Conservation (phyloP, 2,329 filamentous ascomycete species). For the Thermothelomyces thermophilus region DNA sequence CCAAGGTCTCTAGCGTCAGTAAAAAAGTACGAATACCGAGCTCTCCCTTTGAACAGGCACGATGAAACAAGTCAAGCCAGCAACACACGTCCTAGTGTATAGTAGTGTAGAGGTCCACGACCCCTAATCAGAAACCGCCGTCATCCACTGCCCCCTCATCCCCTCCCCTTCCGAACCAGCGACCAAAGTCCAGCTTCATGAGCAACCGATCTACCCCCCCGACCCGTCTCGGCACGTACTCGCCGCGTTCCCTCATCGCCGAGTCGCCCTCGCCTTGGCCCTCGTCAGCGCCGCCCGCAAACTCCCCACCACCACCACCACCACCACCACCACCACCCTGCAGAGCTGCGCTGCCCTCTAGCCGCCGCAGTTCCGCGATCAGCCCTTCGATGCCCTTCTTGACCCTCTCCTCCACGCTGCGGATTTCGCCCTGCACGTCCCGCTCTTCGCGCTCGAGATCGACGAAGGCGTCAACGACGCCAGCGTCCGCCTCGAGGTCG, state of each 20-base stretch:
- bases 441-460: constrained; percentile 67
- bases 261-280: constrained; percentile 35
- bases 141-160: background rate
- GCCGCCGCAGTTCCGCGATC: constrained; percentile 45
- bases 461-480: constrained; percentile 68
- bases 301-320: constrained; percentile 33
- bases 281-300: constrained; percentile 4
- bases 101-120: background rate
- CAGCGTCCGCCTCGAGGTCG: constrained; percentile 76
- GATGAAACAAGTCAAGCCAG: too few relatives aligned
- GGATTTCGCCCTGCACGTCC: constrained; percentile 59
- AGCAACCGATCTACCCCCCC: constrained; percentile 77
- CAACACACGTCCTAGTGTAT: too few relatives aligned
- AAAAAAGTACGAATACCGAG: background rate
- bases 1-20: background rate
- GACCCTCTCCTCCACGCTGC: constrained; percentile 56
- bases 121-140: constrained; percentile 1
- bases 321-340: constrained; percentile 37
- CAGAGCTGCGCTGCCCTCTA: constrained; percentile 35
- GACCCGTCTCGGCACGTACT: constrained; percentile 64
- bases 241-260: constrained; percentile 38
- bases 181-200: constrained; percentile 80
- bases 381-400: constrained; percentile 62
- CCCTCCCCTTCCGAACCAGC: constrained; percentile 43
- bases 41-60: background rate